phyloP scores from a whole-genome alignment of 2,329 filamentous ascomycete species.

The Aspergillus arachidicola region DNA sequence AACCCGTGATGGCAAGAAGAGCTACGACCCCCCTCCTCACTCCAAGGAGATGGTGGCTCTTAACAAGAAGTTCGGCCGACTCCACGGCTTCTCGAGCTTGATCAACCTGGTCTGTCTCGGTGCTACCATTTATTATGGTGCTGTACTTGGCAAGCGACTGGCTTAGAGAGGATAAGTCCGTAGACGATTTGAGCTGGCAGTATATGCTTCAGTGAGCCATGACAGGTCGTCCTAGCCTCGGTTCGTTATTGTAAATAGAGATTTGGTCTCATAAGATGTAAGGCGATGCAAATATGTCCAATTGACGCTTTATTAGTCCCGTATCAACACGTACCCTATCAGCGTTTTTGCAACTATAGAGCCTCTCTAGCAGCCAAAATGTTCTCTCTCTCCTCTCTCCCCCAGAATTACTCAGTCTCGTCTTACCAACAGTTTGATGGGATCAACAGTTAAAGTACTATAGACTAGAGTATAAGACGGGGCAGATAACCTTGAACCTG shows the following conservation, averaged over 20 bases:
- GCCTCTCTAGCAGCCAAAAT: too few species aligned
- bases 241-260: not conserved
- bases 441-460: not conserved
- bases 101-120: conserved; percentile 74
- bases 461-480: not conserved
- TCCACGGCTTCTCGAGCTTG: conserved; percentile 81
- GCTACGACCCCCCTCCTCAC: conserved; percentile 76
- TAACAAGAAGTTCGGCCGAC: conserved; percentile 74
- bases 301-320: not conserved
- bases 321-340: too few species aligned
- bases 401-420: too few species aligned
- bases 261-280: too few species aligned
- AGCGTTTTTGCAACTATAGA: too few species aligned
- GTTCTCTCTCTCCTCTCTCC: too few species aligned
- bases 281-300: not conserved
- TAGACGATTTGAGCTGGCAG: not conserved
- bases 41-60: conserved; percentile 80
- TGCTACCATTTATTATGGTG: conserved; percentile 75
- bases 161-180: conserved; percentile 2
- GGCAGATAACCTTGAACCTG: too few species aligned
- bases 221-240: not conserved
- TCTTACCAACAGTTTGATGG: not conserved
- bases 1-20: conserved; percentile 85
- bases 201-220: not conserved
- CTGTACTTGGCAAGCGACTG: conserved; percentile 62